Evolutionary conservation across 805 yeast species (phyloP).

Genomic region (Wickerhamomyces pijperi): DNA sequence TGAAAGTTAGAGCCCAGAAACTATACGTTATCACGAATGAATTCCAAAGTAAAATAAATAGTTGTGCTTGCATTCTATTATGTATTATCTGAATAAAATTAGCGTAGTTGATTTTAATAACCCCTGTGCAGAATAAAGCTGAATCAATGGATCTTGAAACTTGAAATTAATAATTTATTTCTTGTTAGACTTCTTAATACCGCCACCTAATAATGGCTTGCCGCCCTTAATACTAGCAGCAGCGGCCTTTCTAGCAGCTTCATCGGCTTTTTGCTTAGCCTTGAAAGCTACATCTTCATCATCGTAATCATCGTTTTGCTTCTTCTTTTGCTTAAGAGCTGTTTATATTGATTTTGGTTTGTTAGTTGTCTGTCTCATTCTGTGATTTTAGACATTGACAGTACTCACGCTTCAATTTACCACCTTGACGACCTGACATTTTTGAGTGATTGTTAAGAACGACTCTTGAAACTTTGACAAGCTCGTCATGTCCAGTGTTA

Average conservation of each 20-base stretch:
- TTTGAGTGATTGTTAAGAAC: neutral
- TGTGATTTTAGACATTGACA: no score
- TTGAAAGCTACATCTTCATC: constrained; percentile 87
- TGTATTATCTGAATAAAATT: no score
- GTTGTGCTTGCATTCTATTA: no score
- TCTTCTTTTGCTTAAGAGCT: constrained; percentile 59
- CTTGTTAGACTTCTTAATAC: constrained; percentile 83
- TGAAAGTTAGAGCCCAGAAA: no score
- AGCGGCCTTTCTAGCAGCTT: constrained; percentile 85
- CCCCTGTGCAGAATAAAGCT: no score
- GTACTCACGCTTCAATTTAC: constrained; percentile 82
- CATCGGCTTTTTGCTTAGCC: constrained; percentile 91
- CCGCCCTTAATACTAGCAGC: constrained; percentile 80
- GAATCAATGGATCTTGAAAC: no score
- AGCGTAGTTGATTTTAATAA: no score
- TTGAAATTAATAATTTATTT: constrained; percentile 20
- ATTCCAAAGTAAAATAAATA: no score
- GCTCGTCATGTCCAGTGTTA: no score
- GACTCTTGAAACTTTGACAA: no score
- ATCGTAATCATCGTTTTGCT: constrained; percentile 61
- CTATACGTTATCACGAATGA: no score
- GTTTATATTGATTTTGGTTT: neutral
- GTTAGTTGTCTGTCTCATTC: neutral
- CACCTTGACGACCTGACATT: constrained; percentile 97
- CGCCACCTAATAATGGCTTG: constrained; percentile 89